Conservation (phyloP, 371 early-diverging fungal genomes). For the Coemansia sp. region DNA sequence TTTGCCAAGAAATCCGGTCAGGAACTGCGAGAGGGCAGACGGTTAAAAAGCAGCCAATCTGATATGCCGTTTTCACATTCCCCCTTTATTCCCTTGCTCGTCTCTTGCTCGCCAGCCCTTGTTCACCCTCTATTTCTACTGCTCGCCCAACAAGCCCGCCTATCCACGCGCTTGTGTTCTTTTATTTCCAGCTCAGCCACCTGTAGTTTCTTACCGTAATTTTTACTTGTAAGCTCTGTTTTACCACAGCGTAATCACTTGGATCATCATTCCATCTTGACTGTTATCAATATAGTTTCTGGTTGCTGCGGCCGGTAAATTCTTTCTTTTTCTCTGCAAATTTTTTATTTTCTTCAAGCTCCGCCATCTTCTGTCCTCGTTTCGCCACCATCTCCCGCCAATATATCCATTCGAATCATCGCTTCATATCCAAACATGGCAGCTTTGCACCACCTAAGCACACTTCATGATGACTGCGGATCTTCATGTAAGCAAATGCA, state of each 20-base stretch:
- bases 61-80: constrained; percentile 1
- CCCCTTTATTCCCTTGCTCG: not conserved
- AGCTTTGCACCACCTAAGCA: not conserved
- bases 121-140: not conserved
- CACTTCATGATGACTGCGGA: not conserved
- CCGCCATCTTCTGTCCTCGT: not conserved
- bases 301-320: constrained; percentile 14
- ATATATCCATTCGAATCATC: not conserved
- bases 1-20: constrained; percentile 17
- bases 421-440: constrained; percentile 1
- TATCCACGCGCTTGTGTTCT: constrained; percentile 1
- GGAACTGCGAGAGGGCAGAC: not conserved
- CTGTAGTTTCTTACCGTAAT: not conserved
- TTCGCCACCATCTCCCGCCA: not conserved
- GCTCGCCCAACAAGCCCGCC: not conserved
- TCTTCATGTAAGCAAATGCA: constrained; percentile 1
- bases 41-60: constrained; percentile 16
- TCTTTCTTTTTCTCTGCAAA: not conserved
- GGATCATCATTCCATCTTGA: not conserved
- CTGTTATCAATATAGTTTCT: not conserved
- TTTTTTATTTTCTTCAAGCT: not conserved
- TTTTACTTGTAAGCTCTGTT: not conserved
- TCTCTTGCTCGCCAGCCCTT: not conserved
- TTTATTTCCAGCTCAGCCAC: not conserved
- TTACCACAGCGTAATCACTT: not conserved